phyloP scores from a whole-genome alignment of 2,329 filamentous ascomycete species.

The Claviceps purpurea region DNA sequence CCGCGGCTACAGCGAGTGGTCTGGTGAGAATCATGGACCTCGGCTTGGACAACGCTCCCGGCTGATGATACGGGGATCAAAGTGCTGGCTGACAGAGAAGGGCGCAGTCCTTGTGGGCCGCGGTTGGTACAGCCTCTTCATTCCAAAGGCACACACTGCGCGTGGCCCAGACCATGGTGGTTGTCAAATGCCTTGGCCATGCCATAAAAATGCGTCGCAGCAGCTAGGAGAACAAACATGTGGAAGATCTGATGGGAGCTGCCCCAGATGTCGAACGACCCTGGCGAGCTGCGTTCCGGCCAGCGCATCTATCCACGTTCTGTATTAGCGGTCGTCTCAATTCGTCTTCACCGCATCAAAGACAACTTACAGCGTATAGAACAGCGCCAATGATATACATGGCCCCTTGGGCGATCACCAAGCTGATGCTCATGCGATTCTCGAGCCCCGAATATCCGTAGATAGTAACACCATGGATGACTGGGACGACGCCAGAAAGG shows the following conservation, averaged over 20 bases:
- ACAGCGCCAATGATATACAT: slow-evolving; percentile 78
- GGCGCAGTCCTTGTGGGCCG: no score
- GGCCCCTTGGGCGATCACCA: slow-evolving; percentile 65
- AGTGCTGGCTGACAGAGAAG: not conserved
- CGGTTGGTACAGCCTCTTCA: not conserved
- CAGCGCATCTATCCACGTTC: slow-evolving; percentile 46
- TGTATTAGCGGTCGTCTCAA: not conserved
- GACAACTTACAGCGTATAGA: slow-evolving; percentile 61
- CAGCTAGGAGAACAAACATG: slow-evolving; percentile 72
- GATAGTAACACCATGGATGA: slow-evolving; percentile 59
- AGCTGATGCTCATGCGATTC: slow-evolving; percentile 64
- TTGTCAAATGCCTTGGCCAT: slow-evolving; percentile 78
- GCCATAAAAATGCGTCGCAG: slow-evolving; percentile 66
- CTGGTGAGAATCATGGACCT: slow-evolving; percentile 54
- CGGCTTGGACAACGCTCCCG: slow-evolving; percentile 28
- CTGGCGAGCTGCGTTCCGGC: slow-evolving; percentile 69
- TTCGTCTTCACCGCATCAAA: not conserved
- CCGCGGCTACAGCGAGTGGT: slow-evolving; percentile 52
- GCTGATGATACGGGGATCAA: slow-evolving; percentile 1
- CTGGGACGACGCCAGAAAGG: slow-evolving; percentile 67
- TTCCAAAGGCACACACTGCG: slow-evolving; percentile 27
- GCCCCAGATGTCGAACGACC: slow-evolving; percentile 78
- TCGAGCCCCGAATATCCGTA: slow-evolving; percentile 56
- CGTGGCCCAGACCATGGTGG: slow-evolving; percentile 51
- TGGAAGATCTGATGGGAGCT: slow-evolving; percentile 96